Evolutionary conservation across 129 eudicot species (phyloP).

Genomic region (Apium graveolens): DNA sequence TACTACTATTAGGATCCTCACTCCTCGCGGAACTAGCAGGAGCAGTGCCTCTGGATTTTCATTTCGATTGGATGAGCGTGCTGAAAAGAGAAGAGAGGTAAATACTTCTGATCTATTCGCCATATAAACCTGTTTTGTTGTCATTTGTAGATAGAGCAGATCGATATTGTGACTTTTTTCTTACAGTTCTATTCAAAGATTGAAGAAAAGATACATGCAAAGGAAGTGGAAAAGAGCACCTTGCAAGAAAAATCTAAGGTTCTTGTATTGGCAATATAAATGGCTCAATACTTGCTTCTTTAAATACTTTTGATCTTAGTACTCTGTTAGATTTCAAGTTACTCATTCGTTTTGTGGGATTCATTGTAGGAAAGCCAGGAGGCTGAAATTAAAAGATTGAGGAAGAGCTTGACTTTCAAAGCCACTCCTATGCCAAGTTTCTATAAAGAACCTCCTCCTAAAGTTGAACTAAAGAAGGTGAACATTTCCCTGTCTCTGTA

Average conservation of each 20-base stretch:
- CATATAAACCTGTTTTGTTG: background rate
- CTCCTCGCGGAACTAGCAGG: conserved; percentile 42
- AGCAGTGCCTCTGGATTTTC: conserved; percentile 51
- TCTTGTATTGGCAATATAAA: conserved; percentile 6
- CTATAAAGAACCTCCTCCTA: conserved; percentile 88
- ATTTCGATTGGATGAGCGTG: conserved; percentile 84
- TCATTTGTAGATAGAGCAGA: background rate
- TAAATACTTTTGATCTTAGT: background rate
- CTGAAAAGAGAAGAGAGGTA: conserved; percentile 92
- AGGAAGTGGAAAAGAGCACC: conserved; percentile 61
- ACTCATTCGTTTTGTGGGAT: background rate
- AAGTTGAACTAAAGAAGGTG: conserved; percentile 85
- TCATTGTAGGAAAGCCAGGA: conserved; percentile 70
- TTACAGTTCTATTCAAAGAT: conserved; percentile 74
- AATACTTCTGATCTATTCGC: background rate
- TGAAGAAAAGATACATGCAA: conserved; percentile 75
- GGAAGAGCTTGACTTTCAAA: conserved; percentile 85
- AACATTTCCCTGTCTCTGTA: background rate
- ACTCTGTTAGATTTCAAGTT: background rate
- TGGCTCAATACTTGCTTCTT: conserved; percentile 2
- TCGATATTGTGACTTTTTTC: conserved; percentile 1
- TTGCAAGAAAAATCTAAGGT: conserved; percentile 92
- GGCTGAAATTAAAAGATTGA: conserved; percentile 73
- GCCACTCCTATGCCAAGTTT: conserved; percentile 89
- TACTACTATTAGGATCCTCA: conserved; percentile 34